Evolutionary conservation across 2,329 filamentous ascomycete genomes (phyloP), one percentile per base, ranked within the genome.

Genomic region (Botrytis paeoniae): DNA sequence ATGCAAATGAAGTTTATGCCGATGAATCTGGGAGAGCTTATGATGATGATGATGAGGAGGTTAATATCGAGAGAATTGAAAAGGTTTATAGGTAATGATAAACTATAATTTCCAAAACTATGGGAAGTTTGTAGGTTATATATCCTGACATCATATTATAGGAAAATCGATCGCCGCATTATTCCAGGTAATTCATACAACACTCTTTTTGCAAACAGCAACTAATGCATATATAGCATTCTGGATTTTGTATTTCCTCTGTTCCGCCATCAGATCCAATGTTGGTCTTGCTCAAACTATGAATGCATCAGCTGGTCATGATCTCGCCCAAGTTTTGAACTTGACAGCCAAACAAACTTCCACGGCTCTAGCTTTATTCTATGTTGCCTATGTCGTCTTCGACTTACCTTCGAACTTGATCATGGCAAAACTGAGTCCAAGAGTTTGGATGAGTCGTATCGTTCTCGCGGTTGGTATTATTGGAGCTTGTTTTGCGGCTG

Each of bases 241-340:
- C 82, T 97, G 94, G 94, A 82, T 91, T 25, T 87, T 97, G 25
- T 97, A 97, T 84, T 97, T 97, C 81, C 88, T 97, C 76, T 96
- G 93, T 85, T 96, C 94, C 0, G 94, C 93, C 74, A 96, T 97
- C 79, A 91, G 94, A 70, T 96, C 93, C 79, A 97, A 97, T 82
- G 93, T 97, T 76, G 94, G 94, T 75, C 90, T 97, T 77, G 93
- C 94, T n/a, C 93, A 97, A 83, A 97, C 94, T 1, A 97, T 97
- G 94, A 97, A 97, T 83, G 83, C 83, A 43, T 83, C 86, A 29
- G 83, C 87, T 60, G 86, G 88, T 48, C 93, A 97, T 80, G 91
- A 96, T 80, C 88, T 97, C n/a, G 88, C 88, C 77, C 88, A 89
- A 3, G 87, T 92, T 54, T 87, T 97, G 69, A 80, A 89, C 74